Evolutionary conservation across 495 filamentous ascomycete genomes (phyloP), one percentile per base, ranked within the genome.

Genomic region (Wilcoxina mikolae): DNA sequence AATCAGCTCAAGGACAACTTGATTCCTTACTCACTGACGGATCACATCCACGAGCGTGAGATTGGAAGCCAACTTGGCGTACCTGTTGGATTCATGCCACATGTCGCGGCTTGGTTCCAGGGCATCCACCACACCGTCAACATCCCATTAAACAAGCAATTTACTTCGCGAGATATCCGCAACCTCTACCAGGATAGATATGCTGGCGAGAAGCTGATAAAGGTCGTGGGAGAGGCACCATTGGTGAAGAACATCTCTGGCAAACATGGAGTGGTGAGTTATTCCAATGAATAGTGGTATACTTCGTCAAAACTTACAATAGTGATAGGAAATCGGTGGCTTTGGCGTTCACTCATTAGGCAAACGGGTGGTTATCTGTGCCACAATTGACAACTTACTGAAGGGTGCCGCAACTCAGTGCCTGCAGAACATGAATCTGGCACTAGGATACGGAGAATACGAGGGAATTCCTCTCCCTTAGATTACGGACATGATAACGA

Each of bases 371-470:
- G 91, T 98, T 48, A 79, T 98, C 48, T 94, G 88, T 67, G 89
- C 84, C 20, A 95, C 90, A n/a, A 96, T 98, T 60, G 91, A 98
- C 68, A 96, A 98, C 71, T 72, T 96, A 56, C 74, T 94, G 52
- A 98, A 98, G 78, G 91, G 91, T 35, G 91, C 91, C 35, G 88
- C 87, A 4, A 98, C 91, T 46, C 91, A 96, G 71, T 94, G 87
- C 71, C 69, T 95, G 65, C 88, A 94, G 75, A 95, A 95, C 69
- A 94, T 95, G 87, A 95, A 95, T 72, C 74, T 98, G 51, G 84
- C 89, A 55, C 78, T 94, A 27, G 90, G 91, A 45, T 95, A 93
- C 71, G 81, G 76, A 26, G 88, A 95, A 71, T 94, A 87, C 68
- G 83, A 94, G 68, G 90, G 89, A 35, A 94, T 94, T 60, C 87